Percentiles rank a stretch among this genome's conserved stretches.
These are phyloP conservation scores for Xerocomellus chrysenteron DNA, from an alignment of 768 basidiomycete genomes.

Conservation along the genomic window DNA sequence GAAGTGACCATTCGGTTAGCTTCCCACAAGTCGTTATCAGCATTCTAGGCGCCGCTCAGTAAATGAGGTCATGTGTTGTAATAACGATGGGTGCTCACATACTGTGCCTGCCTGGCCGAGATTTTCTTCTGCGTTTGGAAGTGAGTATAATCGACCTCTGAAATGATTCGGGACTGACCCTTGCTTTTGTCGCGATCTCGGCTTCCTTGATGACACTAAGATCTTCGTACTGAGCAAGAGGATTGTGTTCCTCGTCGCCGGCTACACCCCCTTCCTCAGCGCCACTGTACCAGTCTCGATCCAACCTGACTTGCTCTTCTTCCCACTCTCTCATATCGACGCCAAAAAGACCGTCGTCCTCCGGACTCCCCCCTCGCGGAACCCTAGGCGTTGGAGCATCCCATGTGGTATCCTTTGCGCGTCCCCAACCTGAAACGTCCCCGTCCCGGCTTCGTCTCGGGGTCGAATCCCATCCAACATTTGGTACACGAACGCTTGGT, in stretches of 20 bases:
- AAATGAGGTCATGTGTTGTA: conserved; percentile 1
- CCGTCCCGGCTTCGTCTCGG: conserved; percentile 58
- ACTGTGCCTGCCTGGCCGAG: conserved; percentile 95
- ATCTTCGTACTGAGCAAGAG: conserved; percentile 91
- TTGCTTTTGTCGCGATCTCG: conserved; percentile 74
- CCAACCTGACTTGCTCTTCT: conserved; percentile 88
- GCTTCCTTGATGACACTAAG: conserved; percentile 64
- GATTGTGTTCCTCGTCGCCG: conserved; percentile 91
- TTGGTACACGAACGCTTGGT: conserved; percentile 86
- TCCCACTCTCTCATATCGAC: conserved; percentile 92
- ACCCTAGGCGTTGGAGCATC: conserved; percentile 82
- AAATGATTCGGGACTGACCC: conserved; percentile 43
- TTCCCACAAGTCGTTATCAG: conserved; percentile 99
- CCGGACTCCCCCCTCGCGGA: conserved; percentile 65
- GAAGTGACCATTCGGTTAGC: conserved; percentile 97
- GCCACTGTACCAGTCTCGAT: conserved; percentile 95
- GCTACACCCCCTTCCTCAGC: conserved; percentile 86
- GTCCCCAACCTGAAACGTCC: conserved; percentile 66
- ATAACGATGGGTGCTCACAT: conserved; percentile 50
- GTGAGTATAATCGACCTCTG: conserved; percentile 16
- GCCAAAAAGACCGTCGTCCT: conserved; percentile 60
- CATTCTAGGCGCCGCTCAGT: conserved; percentile 59
- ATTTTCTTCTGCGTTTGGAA: conserved; percentile 63
- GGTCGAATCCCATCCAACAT: conserved; percentile 93
- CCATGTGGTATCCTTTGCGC: conserved; percentile 58